Evolutionary conservation across 805 yeast species (phyloP).

Genomic region (Zygosaccharomyces kombuchaensis): DNA sequence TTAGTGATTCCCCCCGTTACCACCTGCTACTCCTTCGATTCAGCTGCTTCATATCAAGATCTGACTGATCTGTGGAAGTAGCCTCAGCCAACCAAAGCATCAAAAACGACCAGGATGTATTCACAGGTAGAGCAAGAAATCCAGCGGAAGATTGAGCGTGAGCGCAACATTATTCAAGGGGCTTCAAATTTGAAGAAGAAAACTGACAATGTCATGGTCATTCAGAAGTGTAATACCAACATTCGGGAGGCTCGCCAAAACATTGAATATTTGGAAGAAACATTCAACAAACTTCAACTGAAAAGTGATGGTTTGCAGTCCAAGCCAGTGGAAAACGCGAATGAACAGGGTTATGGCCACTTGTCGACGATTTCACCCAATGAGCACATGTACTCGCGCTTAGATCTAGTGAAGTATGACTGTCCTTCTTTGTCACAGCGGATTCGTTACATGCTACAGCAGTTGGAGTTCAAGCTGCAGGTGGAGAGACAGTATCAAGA

Average conservation of each 20-base stretch:
- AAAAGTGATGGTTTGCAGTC: constrained; percentile 11
- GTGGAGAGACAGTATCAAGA: constrained; percentile 91
- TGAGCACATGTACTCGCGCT: constrained; percentile 49
- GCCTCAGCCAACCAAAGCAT: not conserved
- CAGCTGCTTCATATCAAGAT: not conserved
- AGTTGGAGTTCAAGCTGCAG: constrained; percentile 86
- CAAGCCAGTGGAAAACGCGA: not conserved
- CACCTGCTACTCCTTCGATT: not conserved
- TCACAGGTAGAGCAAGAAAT: constrained; percentile 51
- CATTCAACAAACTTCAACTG: constrained; percentile 54
- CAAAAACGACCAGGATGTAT: constrained; percentile 6
- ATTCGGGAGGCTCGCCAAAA: constrained; percentile 90
- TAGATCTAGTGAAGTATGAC: constrained; percentile 85
- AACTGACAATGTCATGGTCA: constrained; percentile 75
- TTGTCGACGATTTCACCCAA: constrained; percentile 39
- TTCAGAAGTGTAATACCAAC: constrained; percentile 84
- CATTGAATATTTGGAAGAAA: constrained; percentile 79
- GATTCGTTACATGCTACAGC: constrained; percentile 93
- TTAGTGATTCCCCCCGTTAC: not conserved
- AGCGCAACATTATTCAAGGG: constrained; percentile 81
- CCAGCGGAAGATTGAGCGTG: constrained; percentile 79
- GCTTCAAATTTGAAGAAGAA: constrained; percentile 75
- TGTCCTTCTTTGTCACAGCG: constrained; percentile 93
- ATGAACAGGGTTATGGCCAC: constrained; percentile 23
- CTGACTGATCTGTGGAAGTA: not conserved